Percentiles rank a stretch among this genome's conserved stretches.
These are phyloP conservation scores for Incumbomyces delicatus DNA, from an alignment of 2,329 filamentous ascomycete genomes.

Conservation along the genomic window DNA sequence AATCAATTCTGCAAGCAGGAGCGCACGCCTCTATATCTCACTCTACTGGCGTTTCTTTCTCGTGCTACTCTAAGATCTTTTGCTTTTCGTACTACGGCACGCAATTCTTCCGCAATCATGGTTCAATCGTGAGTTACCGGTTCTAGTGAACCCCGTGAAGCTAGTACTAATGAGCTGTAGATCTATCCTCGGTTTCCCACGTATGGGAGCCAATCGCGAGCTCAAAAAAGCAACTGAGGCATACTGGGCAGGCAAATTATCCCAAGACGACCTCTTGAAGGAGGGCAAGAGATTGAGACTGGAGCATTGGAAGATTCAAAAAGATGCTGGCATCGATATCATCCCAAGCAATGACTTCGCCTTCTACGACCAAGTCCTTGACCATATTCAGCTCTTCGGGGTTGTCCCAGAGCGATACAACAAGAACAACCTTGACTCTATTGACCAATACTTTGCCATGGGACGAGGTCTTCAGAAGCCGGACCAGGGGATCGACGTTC, in stretches of 20 bases:
- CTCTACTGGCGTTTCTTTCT: no score
- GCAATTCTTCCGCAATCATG: constrained; percentile 28
- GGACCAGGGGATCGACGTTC: constrained; percentile 69
- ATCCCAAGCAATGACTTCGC: constrained; percentile 99
- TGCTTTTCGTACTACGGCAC: no score
- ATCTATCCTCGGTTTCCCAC: constrained; percentile 93
- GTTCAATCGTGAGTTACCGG: constrained; percentile 47
- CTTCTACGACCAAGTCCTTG: constrained; percentile 94
- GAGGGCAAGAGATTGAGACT: constrained; percentile 96
- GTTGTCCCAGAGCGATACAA: constrained; percentile 89
- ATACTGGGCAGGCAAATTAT: constrained; percentile 93
- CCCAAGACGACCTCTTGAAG: constrained; percentile 75
- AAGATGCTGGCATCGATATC: constrained; percentile 92
- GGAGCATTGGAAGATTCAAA: constrained; percentile 99
- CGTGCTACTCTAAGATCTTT: no score
- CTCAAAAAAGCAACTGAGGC: constrained; percentile 99
- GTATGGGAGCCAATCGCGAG: constrained; percentile 97
- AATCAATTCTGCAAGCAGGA: no score
- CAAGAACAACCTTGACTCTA: constrained; percentile 71
- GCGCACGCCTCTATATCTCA: no score
- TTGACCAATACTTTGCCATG: constrained; percentile 99
- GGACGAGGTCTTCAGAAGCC: constrained; percentile 94
- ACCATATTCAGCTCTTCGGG: constrained; percentile 96
- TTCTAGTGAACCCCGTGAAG: neutral
- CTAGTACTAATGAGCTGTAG: constrained; percentile 23